Evolutionary conservation across 2,329 filamentous ascomycete species (phyloP), one percentile per base, ranked within the genome.

Genomic region (Exophiala calicioides): DNA sequence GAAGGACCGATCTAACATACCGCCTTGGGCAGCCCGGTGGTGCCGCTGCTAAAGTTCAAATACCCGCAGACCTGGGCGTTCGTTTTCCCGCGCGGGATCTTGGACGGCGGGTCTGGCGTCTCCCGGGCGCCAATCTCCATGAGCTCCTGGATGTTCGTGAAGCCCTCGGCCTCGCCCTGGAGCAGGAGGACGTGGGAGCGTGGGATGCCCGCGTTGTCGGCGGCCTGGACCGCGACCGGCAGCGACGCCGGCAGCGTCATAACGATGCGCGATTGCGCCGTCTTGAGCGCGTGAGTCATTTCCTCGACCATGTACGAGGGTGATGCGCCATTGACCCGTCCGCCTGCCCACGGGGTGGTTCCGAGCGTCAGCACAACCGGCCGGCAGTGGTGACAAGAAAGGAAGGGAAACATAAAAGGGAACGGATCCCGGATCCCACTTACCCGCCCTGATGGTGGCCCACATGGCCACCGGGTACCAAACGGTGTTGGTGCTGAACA

Each of bases 11-110:
- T 6, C 13, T 18, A 30, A 55, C 52, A 36, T 24, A 93, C 88
- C 8, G 88, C 89, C 65, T 94, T 94, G 5, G 88, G 87, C 6
- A 89, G 75, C 7, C 89, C 88, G 0, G 89, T 94, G 1, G 86
- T 90, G 8, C 88, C 70, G 36, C 65, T 68, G 54, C 81, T 86
- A 67, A 91, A 94, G 65, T 93, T 93, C 54, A 94, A 76, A 39
- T 57, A 59, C 16, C 55, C 57, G 30, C 55, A 56, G 6, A 58
- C 37, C 9, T 55, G 75, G 26, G 70, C 71, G 54, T 82, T 82
- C 19, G 69, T 77, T 62, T 79, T 75, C 1, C 75, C 77, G 1
- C 57, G 47, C 0, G 75, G 72, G 1, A 82, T 66, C 37, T 69
- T 71, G 58, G 73, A 82, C 10, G 71, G 67, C 2, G 65, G 60